phyloP scores from a whole-genome alignment of 805 yeast genomes.

The Lipomyces starkeyi region DNA sequence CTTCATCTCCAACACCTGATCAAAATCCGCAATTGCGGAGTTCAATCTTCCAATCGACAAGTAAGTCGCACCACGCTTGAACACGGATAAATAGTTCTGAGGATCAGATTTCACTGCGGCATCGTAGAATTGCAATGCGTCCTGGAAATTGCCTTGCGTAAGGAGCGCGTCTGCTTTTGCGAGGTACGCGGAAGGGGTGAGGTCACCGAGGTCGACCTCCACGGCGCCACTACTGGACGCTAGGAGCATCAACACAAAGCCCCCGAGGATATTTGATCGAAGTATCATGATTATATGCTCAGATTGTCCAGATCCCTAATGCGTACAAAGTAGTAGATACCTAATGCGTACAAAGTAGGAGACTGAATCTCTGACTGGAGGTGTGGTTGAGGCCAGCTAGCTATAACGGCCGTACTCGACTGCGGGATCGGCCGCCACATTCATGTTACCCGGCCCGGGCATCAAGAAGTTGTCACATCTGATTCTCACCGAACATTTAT shows the following conservation, averaged over 20 bases:
- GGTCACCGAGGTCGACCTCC: not conserved
- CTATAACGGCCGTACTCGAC: too few species aligned
- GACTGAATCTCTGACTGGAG: not conserved
- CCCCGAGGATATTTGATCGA: not conserved
- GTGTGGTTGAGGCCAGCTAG: not conserved
- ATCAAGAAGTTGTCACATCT: too few species aligned
- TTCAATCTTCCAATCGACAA: conserved; percentile 46
- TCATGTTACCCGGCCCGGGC: too few species aligned
- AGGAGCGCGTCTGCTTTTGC: conserved; percentile 36
- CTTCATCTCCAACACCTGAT: conserved; percentile 44
- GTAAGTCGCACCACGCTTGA: conserved; percentile 49
- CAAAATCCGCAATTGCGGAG: conserved; percentile 48
- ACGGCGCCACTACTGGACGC: not conserved
- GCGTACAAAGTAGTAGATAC: too few species aligned
- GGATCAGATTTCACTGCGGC: conserved; percentile 43
- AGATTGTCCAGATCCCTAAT: not conserved
- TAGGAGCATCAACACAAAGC: not conserved
- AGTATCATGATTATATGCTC: not conserved
- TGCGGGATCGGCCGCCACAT: too few species aligned
- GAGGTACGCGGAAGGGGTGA: conserved; percentile 21
- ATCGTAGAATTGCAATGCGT: conserved; percentile 40
- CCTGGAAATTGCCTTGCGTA: conserved; percentile 30
- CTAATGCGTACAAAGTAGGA: not conserved
- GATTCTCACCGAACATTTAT: too few species aligned
- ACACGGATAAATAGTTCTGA: conserved; percentile 43